These are phyloP conservation scores for Nitzschia putrida DNA, from an alignment of 108 stramenopile genomes.

Conservation along the genomic window DNA sequence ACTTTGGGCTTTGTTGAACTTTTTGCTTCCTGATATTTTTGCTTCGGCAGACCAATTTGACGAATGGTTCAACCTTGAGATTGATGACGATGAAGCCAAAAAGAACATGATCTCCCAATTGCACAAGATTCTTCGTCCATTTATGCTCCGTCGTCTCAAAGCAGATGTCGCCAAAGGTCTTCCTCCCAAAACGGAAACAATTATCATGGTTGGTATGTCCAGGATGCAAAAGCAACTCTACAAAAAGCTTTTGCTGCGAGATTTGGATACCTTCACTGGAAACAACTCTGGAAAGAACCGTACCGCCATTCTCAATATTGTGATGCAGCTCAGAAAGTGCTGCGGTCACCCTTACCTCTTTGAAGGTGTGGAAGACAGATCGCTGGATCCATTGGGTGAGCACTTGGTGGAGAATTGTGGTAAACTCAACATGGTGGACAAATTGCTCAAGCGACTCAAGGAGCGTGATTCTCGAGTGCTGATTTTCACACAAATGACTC, in stretches of 20 bases:
- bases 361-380: conserved; percentile 91
- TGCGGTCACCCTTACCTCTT: conserved; percentile 99
- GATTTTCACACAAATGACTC: conserved; percentile 98
- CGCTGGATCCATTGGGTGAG: conserved; percentile 85
- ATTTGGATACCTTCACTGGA: conserved; percentile 81
- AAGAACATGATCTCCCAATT: conserved; percentile 95
- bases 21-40: conserved; percentile 88
- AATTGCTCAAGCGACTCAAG: conserved; percentile 79
- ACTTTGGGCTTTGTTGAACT: conserved; percentile 94
- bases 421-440: conserved; percentile 88
- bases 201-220: conserved; percentile 91
- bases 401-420: conserved; percentile 87
- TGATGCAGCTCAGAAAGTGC: conserved; percentile 99
- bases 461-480: conserved; percentile 90
- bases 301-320: conserved; percentile 90
- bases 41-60: conserved; percentile 90
- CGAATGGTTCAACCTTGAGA: conserved; percentile 92
- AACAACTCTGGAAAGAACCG: conserved; percentile 68
- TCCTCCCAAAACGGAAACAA: conserved; percentile 92
- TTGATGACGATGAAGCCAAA: conserved; percentile 84
- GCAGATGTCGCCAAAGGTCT: conserved; percentile 86
- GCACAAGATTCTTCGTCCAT: conserved; percentile 97
- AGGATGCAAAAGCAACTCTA: conserved; percentile 92
- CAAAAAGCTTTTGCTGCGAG: conserved; percentile 85
- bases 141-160: conserved; percentile 98